Evolutionary conservation across 1,139 yeast genomes (phyloP).

Genomic region (Arxiozyma slooffiae): DNA sequence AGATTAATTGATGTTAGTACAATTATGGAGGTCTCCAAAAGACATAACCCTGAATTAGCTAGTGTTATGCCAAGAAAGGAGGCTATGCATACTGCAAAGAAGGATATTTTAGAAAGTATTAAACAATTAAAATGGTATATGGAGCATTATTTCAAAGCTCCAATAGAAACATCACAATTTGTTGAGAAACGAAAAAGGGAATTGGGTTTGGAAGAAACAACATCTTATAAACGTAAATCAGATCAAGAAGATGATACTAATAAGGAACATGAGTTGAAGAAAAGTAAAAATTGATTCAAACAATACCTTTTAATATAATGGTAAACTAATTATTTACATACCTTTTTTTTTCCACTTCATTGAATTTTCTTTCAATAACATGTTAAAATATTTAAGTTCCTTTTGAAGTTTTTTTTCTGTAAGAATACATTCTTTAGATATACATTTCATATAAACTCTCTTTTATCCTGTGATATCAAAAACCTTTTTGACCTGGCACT

Average conservation of each 20-base stretch:
- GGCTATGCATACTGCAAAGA: constrained; percentile 71
- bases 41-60: constrained; percentile 60
- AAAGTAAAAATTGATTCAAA: neutral
- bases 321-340: neutral
- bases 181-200: constrained; percentile 43
- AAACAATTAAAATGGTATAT: constrained; percentile 71
- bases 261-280: constrained; percentile 4
- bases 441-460: neutral
- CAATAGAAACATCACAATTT: constrained; percentile 21
- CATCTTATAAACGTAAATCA: neutral
- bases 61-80: constrained; percentile 51
- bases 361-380: neutral
- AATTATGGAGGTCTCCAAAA: constrained; percentile 63
- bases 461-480: neutral
- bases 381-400: no score
- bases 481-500: neutral
- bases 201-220: constrained; percentile 2
- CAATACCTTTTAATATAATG: neutral
- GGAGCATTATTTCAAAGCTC: constrained; percentile 44
- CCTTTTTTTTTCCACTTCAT: neutral
- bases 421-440: neutral
- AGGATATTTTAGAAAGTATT: constrained; percentile 85
- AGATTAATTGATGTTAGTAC: constrained; percentile 83
- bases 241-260: neutral
- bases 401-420: neutral